Percentiles rank a stretch among this genome's conserved stretches.
phyloP scores from a whole-genome alignment of 371 early-diverging fungal genomes.

The Mucor piriformis region DNA sequence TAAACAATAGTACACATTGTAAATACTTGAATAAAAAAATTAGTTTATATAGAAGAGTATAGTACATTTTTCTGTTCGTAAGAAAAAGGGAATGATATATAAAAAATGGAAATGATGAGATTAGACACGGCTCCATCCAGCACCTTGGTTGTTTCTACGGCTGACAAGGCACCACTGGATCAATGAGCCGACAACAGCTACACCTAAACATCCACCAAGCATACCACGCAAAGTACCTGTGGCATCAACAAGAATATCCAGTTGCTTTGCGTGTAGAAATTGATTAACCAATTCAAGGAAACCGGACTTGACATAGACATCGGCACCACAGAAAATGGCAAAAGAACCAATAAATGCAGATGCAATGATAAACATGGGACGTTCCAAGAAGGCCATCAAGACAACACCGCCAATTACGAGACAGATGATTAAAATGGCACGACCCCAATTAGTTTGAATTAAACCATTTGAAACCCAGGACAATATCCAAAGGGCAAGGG shows the following conservation, averaged over 20 bases:
- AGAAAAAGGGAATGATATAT: not conserved
- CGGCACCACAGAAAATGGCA: conserved; percentile 58
- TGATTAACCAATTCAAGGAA: conserved; percentile 42
- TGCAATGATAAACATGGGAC: conserved; percentile 54
- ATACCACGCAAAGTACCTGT: conserved; percentile 54
- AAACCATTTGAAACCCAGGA: conserved; percentile 55
- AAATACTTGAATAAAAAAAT: not conserved
- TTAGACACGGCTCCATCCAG: conserved; percentile 50
- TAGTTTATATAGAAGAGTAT: not conserved
- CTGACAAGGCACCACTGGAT: conserved; percentile 51
- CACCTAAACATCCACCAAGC: conserved; percentile 57
- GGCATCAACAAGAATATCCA: conserved; percentile 26
- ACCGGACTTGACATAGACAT: conserved; percentile 59
- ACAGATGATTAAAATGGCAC: conserved; percentile 56
- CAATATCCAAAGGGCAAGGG: conserved; percentile 59
- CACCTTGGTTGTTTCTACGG: conserved; percentile 29
- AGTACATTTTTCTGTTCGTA: not conserved
- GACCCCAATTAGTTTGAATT: conserved; percentile 55
- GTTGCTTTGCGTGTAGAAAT: conserved; percentile 35
- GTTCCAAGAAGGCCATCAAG: conserved; percentile 57
- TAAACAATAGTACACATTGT: conserved; percentile 5
- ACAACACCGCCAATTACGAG: conserved; percentile 52
- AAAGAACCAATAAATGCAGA: conserved; percentile 62
- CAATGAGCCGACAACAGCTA: conserved; percentile 54
- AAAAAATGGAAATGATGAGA: not conserved